Percentiles rank a stretch among this genome's conserved stretches.
These are phyloP conservation scores for Westerdykella ornata DNA, from an alignment of 2,329 filamentous ascomycete genomes.

Conservation along the genomic window DNA sequence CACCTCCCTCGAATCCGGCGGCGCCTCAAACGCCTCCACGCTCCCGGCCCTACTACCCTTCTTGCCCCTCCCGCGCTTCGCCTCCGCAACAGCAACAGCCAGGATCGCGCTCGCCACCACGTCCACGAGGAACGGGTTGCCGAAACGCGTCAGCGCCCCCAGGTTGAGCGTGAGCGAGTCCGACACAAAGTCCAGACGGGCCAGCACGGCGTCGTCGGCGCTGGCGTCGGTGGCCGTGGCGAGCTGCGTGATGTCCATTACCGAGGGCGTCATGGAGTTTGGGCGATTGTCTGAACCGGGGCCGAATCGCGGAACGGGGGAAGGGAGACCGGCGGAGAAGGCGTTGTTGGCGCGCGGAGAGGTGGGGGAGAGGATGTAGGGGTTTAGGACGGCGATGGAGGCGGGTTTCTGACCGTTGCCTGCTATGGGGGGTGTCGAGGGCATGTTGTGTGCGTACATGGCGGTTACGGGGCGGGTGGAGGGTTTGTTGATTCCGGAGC, in stretches of 20 bases:
- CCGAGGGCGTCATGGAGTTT: slow-evolving; percentile 28
- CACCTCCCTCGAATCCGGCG: slow-evolving; percentile 21
- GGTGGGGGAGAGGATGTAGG: slow-evolving; percentile 34
- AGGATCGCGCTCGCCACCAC: slow-evolving; percentile 40
- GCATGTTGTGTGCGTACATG: slow-evolving; percentile 35
- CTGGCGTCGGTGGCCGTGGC: slow-evolving; percentile 33
- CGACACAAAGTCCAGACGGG: slow-evolving; percentile 40
- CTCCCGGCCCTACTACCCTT: slow-evolving; percentile 6
- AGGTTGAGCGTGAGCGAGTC: slow-evolving; percentile 42
- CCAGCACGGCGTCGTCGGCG: slow-evolving; percentile 37
- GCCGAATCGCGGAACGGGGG: slow-evolving; percentile 14
- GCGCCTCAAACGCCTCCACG: slow-evolving; percentile 27
- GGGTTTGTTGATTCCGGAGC: slow-evolving; percentile 34
- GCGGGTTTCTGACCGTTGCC: slow-evolving; percentile 21
- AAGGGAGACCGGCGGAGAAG: slow-evolving; percentile 27
- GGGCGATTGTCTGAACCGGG: slow-evolving; percentile 17
- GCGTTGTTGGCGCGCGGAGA: slow-evolving; percentile 28
- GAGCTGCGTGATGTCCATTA: slow-evolving; percentile 29
- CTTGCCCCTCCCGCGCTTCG: slow-evolving; percentile 24
- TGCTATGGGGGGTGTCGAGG: slow-evolving; percentile 31
- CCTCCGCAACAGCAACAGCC: slow-evolving; percentile 43
- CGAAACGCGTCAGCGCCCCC: slow-evolving; percentile 38
- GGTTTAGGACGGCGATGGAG: slow-evolving; percentile 34
- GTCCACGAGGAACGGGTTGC: slow-evolving; percentile 43
- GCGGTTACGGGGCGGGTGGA: slow-evolving; percentile 36